A percentile compares a stretch with the other conserved stretches of the same genome.
Conservation (phyloP, 352 stramenopile species). For the Globisporangium cystogenes region DNA sequence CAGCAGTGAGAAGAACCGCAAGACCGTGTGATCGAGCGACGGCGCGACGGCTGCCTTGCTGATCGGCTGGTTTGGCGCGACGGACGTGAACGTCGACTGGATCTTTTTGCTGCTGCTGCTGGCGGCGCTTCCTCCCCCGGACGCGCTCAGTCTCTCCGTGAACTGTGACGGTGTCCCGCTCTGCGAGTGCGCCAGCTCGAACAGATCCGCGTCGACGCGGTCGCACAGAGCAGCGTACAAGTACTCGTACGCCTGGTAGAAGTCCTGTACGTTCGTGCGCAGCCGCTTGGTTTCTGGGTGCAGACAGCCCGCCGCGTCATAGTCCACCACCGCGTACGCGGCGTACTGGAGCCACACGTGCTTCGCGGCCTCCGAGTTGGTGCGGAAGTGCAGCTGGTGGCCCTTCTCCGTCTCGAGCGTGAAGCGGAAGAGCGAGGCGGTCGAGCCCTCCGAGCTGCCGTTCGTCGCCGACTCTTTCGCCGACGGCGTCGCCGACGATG, state of each 20-base stretch:
- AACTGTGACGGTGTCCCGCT: not conserved
- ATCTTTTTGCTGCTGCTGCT: constrained; percentile 40
- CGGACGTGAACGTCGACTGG: constrained; percentile 32
- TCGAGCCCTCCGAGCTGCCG: not conserved
- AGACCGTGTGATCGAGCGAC: constrained; percentile 54
- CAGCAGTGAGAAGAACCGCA: constrained; percentile 76
- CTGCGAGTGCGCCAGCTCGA: not conserved
- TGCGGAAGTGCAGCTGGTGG: constrained; percentile 83
- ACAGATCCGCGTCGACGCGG: constrained; percentile 35
- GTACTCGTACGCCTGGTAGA: constrained; percentile 77
- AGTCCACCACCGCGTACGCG: constrained; percentile 50
- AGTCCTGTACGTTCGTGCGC: constrained; percentile 53
- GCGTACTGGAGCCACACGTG: constrained; percentile 80
- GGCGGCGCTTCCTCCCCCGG: constrained; percentile 1
- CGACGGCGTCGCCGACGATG: constrained; percentile 1
- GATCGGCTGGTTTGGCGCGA: constrained; percentile 50
- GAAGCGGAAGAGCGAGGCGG: constrained; percentile 65
- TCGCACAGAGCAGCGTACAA: constrained; percentile 58
- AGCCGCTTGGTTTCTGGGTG: constrained; percentile 22
- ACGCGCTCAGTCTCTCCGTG: not conserved
- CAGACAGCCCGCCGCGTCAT: constrained; percentile 30
- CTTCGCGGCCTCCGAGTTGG: constrained; percentile 76
- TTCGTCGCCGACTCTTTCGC: not conserved
- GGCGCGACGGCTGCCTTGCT: constrained; percentile 32
- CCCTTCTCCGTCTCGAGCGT: constrained; percentile 78